Percentiles rank a stretch among this genome's conserved stretches.
Conservation (phyloP, 176 grass and related monocot genomes). For the Aegilops sharonensis region DNA sequence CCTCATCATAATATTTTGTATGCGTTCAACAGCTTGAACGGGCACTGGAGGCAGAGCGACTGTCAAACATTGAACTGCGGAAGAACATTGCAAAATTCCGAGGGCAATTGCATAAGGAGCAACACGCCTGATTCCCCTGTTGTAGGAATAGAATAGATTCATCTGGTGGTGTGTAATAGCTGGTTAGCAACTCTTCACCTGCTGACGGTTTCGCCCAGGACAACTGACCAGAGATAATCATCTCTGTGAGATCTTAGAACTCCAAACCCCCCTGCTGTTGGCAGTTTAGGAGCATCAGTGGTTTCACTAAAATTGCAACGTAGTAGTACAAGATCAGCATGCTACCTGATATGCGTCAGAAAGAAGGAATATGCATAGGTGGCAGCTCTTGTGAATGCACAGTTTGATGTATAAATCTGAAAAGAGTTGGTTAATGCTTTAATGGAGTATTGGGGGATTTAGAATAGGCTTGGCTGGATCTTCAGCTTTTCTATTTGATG, state of each 20-base stretch:
- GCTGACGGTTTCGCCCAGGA: neutral
- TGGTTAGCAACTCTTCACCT: neutral
- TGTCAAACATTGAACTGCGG: conserved; percentile 59
- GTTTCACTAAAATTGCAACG: neutral
- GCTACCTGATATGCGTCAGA: neutral
- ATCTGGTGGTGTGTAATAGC: conserved; percentile 7
- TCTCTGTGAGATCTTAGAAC: neutral
- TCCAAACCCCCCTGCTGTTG: neutral
- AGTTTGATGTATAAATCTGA: conserved; percentile 4
- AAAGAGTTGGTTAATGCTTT: neutral
- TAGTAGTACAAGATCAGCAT: neutral
- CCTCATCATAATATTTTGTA: neutral
- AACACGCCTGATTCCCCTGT: conserved; percentile 22
- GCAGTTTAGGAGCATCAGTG: neutral
- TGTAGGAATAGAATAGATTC: conserved; percentile 3
- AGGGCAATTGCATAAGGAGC: conserved; percentile 36
- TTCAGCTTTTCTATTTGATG: neutral
- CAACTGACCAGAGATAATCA: neutral
- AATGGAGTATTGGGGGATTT: neutral
- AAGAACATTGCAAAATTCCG: conserved; percentile 56
- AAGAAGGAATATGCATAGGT: neutral
- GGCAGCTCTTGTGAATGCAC: neutral
- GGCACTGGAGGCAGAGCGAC: conserved; percentile 78
- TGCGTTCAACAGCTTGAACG: conserved; percentile 70
- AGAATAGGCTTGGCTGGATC: neutral